These are phyloP conservation scores for Haberlea rhodopensis DNA, from an alignment of 257 asterid species.

Conservation along the genomic window DNA sequence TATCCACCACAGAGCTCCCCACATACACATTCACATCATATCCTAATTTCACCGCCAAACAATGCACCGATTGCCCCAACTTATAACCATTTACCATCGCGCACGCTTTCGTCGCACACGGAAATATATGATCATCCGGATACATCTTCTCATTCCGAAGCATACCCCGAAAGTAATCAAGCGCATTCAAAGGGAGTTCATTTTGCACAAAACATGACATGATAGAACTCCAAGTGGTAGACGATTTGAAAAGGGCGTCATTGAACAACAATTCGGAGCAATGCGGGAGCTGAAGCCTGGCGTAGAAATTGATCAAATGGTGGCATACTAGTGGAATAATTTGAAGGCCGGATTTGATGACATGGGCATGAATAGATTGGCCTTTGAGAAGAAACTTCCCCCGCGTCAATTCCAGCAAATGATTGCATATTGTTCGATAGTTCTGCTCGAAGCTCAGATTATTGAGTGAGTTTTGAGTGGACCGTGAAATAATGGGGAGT, in stretches of 20 bases:
- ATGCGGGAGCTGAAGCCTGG: slow-evolving; percentile 63
- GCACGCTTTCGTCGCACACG: slow-evolving; percentile 63
- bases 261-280: slow-evolving; percentile 49
- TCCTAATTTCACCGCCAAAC: slow-evolving; percentile 53
- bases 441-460: slow-evolving; percentile 44
- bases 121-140: slow-evolving; percentile 60
- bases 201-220: slow-evolving; percentile 63
- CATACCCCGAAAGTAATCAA: slow-evolving; percentile 52
- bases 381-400: slow-evolving; percentile 43
- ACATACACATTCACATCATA: slow-evolving; percentile 55
- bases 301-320: slow-evolving; percentile 74
- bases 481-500: slow-evolving; percentile 17
- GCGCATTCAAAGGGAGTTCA: slow-evolving; percentile 59
- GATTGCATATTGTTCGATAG: slow-evolving; percentile 51
- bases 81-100: slow-evolving; percentile 35
- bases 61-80: slow-evolving; percentile 60
- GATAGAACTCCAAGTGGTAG: slow-evolving; percentile 85
- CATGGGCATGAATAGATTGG: slow-evolving; percentile 57
- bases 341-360: slow-evolving; percentile 59
- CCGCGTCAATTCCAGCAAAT: slow-evolving; percentile 50
- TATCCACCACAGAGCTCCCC: slow-evolving; percentile 48
- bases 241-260: slow-evolving; percentile 54
- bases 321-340: slow-evolving; percentile 59
- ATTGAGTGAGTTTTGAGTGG: slow-evolving; percentile 34
- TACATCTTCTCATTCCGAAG: slow-evolving; percentile 32